Conservation (phyloP, 1,284 basidiomycete species). For the Cryptococcus sp. region DNA sequence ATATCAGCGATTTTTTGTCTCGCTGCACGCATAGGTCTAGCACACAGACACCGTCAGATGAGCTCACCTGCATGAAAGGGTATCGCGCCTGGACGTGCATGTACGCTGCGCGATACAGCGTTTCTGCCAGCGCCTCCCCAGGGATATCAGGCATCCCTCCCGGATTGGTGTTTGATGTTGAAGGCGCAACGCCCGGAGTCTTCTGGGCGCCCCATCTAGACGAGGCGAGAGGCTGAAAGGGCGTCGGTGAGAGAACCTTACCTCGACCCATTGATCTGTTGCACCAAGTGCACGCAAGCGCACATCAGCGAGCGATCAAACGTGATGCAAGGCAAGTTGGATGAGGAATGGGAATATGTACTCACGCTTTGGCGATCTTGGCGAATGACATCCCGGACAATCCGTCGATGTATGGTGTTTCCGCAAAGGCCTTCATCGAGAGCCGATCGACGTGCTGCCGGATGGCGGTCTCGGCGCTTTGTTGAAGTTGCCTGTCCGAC, state of each 20-base stretch:
- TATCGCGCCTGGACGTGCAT: not conserved
- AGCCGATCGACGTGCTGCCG: not conserved
- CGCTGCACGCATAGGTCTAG: too few species aligned
- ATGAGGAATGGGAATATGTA: too few species aligned
- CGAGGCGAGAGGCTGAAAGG: not conserved
- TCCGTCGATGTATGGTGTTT: not conserved
- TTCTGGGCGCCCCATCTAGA: not conserved
- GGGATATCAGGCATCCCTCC: not conserved
- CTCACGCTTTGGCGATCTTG: not conserved
- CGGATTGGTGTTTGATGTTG: not conserved
- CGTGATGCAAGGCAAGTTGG: too few species aligned
- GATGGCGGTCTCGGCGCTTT: too few species aligned
- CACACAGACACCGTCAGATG: too few species aligned
- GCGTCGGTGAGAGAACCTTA: not conserved
- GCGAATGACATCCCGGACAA: not conserved
- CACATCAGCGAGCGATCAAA: too few species aligned
- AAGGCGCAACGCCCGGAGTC: too few species aligned
- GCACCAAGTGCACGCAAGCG: too few species aligned
- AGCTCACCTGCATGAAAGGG: constrained; percentile 4
- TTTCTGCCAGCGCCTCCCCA: not conserved
- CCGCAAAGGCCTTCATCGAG: constrained; percentile 2
- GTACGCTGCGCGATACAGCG: not conserved
- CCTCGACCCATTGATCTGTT: not conserved
- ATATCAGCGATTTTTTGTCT: too few species aligned
- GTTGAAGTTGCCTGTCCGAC: too few species aligned